phyloP scores from a whole-genome alignment of 2,329 filamentous ascomycete genomes.

The Claviceps maximensis region DNA sequence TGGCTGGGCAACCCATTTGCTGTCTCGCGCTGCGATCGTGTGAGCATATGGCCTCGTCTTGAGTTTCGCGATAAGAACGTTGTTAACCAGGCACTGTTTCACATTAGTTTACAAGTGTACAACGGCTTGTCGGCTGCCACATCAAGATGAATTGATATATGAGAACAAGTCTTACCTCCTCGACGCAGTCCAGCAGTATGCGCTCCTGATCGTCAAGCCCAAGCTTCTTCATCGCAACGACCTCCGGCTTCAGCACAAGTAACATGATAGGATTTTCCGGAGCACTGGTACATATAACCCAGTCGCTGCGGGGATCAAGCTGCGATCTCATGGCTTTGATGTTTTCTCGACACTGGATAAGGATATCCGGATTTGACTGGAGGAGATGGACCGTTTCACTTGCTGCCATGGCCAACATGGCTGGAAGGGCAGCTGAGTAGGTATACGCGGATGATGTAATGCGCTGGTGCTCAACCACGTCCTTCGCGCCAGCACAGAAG shows the following conservation, averaged over 20 bases:
- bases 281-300: slow-evolving; percentile 71
- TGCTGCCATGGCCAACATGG: slow-evolving; percentile 87
- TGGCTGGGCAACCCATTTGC: slow-evolving; percentile 57
- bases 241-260: slow-evolving; percentile 69
- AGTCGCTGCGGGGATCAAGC: slow-evolving; percentile 85
- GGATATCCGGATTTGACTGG: slow-evolving; percentile 73
- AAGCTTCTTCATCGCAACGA: slow-evolving; percentile 57
- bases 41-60: slow-evolving; percentile 61
- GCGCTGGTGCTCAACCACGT: slow-evolving; percentile 92
- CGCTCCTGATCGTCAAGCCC: slow-evolving; percentile 67
- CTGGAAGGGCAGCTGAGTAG: slow-evolving; percentile 87
- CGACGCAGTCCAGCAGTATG: slow-evolving; percentile 80
- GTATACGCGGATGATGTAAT: slow-evolving; percentile 88
- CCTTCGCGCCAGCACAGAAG: slow-evolving; percentile 83
- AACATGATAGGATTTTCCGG: slow-evolving; percentile 80
- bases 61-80: slow-evolving; percentile 75
- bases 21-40: slow-evolving; percentile 53
- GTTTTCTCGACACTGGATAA: slow-evolving; percentile 70
- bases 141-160: neutral
- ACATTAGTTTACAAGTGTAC: neutral
- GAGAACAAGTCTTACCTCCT: slow-evolving; percentile 56
- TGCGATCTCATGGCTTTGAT: slow-evolving; percentile 75
- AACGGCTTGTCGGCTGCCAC: neutral
- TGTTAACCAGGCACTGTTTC: slow-evolving; percentile 63
- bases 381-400: slow-evolving; percentile 80